Conservation (phyloP, 495 filamentous ascomycete species). For the Tetracladium setigerum region DNA sequence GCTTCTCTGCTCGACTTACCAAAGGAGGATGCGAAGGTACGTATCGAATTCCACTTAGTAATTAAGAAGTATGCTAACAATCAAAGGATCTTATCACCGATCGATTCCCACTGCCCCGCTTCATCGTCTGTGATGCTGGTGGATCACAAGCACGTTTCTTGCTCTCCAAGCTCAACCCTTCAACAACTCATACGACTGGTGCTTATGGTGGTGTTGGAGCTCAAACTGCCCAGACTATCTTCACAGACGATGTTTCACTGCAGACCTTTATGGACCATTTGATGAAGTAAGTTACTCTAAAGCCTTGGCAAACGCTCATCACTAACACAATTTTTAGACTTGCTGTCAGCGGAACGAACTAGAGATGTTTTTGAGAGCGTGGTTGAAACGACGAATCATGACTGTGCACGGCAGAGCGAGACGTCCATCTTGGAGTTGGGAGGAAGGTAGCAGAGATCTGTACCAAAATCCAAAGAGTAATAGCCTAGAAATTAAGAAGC, state of each 20-base stretch:
- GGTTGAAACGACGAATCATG: too few relatives aligned
- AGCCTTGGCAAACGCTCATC: not conserved
- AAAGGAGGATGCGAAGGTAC: constrained; percentile 94
- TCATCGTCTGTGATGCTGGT: constrained; percentile 97
- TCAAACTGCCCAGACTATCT: constrained; percentile 94
- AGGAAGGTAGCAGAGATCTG: not conserved
- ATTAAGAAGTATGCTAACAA: constrained; percentile 10
- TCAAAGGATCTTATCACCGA: constrained; percentile 89
- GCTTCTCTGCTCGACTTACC: constrained; percentile 79
- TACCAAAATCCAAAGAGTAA: too few relatives aligned
- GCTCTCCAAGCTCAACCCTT: constrained; percentile 95
- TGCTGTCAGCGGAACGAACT: constrained; percentile 51
- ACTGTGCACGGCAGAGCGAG: not conserved
- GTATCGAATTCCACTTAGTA: constrained; percentile 23
- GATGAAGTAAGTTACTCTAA: constrained; percentile 75
- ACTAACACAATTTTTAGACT: constrained; percentile 28
- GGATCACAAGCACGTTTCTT: constrained; percentile 98
- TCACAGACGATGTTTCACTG: constrained; percentile 96
- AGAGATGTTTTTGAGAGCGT: constrained; percentile 7
- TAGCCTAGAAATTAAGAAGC: too few relatives aligned
- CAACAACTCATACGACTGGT: constrained; percentile 92
- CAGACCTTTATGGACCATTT: constrained; percentile 99
- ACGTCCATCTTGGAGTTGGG: not conserved
- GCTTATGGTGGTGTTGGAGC: constrained; percentile 79
- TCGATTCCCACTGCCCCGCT: constrained; percentile 93